Base-by-base conservation (phyloP, 2,329 filamentous ascomycete species). In the Septoria petroselini region DNA sequence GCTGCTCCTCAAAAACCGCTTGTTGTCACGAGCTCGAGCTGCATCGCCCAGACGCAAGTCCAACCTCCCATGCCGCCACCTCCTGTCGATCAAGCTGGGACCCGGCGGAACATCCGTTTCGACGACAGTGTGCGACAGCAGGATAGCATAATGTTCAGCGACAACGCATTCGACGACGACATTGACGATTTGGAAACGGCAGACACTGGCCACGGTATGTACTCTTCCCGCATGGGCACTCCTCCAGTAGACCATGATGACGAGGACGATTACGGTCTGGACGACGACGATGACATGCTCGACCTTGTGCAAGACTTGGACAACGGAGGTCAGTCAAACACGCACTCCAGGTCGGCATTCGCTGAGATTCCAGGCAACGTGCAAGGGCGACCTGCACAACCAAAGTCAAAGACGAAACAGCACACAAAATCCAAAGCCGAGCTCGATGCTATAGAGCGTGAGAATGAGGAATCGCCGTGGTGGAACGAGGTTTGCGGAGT, bases 401-500 rank as follows among this genome's bases (percentile, higher is more conserved):
- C 50, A n/a, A 64, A 65, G 51, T 15, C 54, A 4, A 66, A 62
- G 49, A 64, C 59, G 25, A 43, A 50, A 7, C 33, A 52, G 2
- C 43, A 56, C 3, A 54, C 59, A n/a, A 52, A 57, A 18, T 48
- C 51, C 34, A 35, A 39, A 17, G 41, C 37, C 12, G 58, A 61
- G 2, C 52, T 59, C 33, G 58, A 53, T 12, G 61, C 64, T 21
- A 37, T 57, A 8, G 55, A 63, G 30, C 40, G 34, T 2, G 55
- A 53, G 31, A 54, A 63, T 11, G 65, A 66, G 52, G 46, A 48
- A 5, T 77, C 84, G 62, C 76, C 83, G 3, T 98, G 94, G 93
- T 96, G 91, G 12, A 76, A 80, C 35, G 91, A 97, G 61, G 86
- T 98, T 18, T 85, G 84, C 58, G 78, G 75, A 46, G 86, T 83